These are phyloP conservation scores for Xylariaceae sp. DNA, from an alignment of 2,329 filamentous ascomycete species.

Conservation along the genomic window DNA sequence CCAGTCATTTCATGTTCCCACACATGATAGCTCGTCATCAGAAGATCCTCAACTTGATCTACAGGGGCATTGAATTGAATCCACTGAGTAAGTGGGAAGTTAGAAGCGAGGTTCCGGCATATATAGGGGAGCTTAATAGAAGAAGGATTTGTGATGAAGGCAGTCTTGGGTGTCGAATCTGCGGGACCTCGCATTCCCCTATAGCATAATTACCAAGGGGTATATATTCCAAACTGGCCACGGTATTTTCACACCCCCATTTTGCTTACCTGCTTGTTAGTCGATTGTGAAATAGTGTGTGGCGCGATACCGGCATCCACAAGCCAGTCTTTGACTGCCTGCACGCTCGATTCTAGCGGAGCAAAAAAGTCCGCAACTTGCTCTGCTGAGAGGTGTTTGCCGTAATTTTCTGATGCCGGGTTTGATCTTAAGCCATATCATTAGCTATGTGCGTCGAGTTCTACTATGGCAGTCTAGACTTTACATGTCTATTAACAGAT, in stretches of 20 bases:
- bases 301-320: constrained; percentile 39
- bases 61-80: constrained; percentile 50
- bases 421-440: constrained; percentile 38
- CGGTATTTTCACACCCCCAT: not conserved
- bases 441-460: constrained; percentile 7
- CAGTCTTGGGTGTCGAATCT: not conserved
- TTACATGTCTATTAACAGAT: constrained; percentile 39
- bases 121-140: not conserved
- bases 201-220: no score
- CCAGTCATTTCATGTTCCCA: constrained; percentile 48
- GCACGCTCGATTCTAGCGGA: constrained; percentile 41
- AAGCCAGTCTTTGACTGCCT: constrained; percentile 48
- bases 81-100: constrained; percentile 42
- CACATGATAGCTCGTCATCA: constrained; percentile 48
- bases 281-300: constrained; percentile 42
- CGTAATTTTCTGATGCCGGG: constrained; percentile 45
- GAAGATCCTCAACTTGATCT: constrained; percentile 46
- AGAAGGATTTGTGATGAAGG: not conserved
- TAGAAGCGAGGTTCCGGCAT: not conserved
- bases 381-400: constrained; percentile 46
- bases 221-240: no score
- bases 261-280: constrained; percentile 33
- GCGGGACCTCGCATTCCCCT: no score
- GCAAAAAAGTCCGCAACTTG: constrained; percentile 48
- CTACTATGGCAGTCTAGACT: not conserved